A percentile compares a stretch with the other conserved stretches of the same genome.
Evolutionary conservation across 805 yeast species (phyloP).

Genomic region (Lachancea kluyveri): DNA sequence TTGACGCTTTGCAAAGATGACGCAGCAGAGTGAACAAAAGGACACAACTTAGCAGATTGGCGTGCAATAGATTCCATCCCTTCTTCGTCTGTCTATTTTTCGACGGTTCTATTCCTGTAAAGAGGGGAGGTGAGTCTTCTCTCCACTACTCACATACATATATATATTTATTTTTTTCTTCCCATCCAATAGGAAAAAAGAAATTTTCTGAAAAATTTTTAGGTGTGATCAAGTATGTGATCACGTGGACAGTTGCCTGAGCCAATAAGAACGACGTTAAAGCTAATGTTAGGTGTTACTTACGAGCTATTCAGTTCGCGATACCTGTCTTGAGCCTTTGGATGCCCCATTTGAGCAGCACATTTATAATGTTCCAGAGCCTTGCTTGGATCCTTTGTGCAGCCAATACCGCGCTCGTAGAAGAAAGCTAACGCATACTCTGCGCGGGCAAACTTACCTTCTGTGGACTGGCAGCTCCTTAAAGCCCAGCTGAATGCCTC

Average conservation of each 20-base stretch:
- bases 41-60: slow-evolving; percentile 75
- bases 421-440: slow-evolving; percentile 66
- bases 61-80: slow-evolving; percentile 77
- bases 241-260: too few species aligned
- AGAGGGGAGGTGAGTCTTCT: too few species aligned
- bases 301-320: too few species aligned
- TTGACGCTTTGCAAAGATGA: slow-evolving; percentile 14
- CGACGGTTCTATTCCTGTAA: slow-evolving; percentile 1
- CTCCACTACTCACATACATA: too few species aligned
- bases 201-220: too few species aligned
- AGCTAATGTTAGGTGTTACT: too few species aligned
- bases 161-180: too few species aligned
- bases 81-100: too few species aligned
- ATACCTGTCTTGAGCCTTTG: slow-evolving; percentile 45
- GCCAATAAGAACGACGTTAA: too few species aligned
- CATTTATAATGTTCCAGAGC: slow-evolving; percentile 47
- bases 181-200: too few species aligned
- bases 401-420: slow-evolving; percentile 60
- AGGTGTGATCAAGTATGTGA: too few species aligned
- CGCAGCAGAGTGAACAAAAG: slow-evolving; percentile 53
- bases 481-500: slow-evolving; percentile 66
- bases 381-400: slow-evolving; percentile 34
- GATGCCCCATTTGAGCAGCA: slow-evolving; percentile 60
- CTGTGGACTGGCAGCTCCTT: slow-evolving; percentile 43
- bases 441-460: slow-evolving; percentile 53